Evolutionary conservation across 78 protist genomes (phyloP), one percentile per base, ranked within the genome.

Genomic region (Dictyostelium purpureum): DNA sequence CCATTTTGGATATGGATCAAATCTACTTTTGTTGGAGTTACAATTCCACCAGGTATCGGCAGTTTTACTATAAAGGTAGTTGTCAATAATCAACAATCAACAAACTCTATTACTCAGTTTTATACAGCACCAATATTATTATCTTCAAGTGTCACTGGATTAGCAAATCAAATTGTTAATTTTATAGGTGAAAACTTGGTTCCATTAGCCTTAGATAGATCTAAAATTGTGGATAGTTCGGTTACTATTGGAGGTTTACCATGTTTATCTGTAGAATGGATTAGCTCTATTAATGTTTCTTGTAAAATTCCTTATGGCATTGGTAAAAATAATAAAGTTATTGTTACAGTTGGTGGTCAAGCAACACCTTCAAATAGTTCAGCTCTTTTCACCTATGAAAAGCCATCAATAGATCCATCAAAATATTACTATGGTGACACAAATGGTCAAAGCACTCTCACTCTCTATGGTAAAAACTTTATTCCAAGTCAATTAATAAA

Each of bases 181-280:
- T 51, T 75, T 31, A 75, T n/a, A 7, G 80, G 54, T 28, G 12
- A 21, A 6, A 33, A 26, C 6, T 75, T 57, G 9, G 49, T 52
- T 6, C 28, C 33, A 19, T 5, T 37, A 18, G 47, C 26, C 1
- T 35, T 57, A 38, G 69, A 35, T 38, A 37, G 70, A 33, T 35
- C 67, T 14, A n/a, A n/a, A n/a, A n/a, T n/a, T n/a, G n/a, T n/a
- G n/a, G n/a, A n/a, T n/a, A 35, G 66, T 12, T 31, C 43, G 18
- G 87, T 78, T 4, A 26, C 66, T 40, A 78, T 78, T 43, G 87
- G 49, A 26, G 51, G 65, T 5, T 42, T 2, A 14, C 67, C n/a
- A 57, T 57, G 67, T 57, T 24, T 9, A 57, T 26, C 1, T 57
- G 4, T 57, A 10, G 19, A 1, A 21, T 57, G 67, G 67, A 9